Percentiles rank a stretch among this genome's conserved stretches.
These are phyloP conservation scores for Lachancea waltii DNA, from an alignment of 805 yeast genomes.

Conservation along the genomic window DNA sequence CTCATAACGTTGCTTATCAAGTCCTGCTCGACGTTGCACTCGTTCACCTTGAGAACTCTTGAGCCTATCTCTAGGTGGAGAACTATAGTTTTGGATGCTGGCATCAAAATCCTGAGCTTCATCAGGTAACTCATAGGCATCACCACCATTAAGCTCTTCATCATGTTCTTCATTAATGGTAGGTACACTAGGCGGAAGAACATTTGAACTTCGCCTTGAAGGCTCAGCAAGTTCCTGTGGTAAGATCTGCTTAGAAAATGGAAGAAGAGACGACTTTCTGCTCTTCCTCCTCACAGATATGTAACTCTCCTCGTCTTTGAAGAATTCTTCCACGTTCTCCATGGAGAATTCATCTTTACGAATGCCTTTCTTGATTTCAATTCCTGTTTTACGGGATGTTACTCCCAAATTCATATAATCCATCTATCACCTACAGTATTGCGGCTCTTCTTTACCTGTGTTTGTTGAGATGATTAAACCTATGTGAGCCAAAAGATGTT, in stretches of 20 bases:
- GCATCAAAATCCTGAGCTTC: background rate
- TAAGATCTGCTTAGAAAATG: background rate
- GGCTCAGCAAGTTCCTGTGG: slow-evolving; percentile 1
- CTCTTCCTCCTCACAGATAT: slow-evolving; percentile 14
- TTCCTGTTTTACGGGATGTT: slow-evolving; percentile 61
- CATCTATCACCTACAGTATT: slow-evolving; percentile 21
- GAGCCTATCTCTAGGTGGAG: too few relatives aligned
- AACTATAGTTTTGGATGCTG: too few relatives aligned
- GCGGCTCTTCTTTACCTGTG: background rate
- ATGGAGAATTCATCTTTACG: slow-evolving; percentile 52
- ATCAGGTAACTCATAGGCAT: too few relatives aligned
- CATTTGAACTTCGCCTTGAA: slow-evolving; percentile 5
- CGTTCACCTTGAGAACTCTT: slow-evolving; percentile 1
- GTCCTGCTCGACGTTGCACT: background rate
- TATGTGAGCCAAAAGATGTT: background rate
- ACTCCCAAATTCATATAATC: slow-evolving; percentile 46
- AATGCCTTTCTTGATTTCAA: slow-evolving; percentile 41
- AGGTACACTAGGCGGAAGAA: slow-evolving; percentile 4
- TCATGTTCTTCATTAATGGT: slow-evolving; percentile 4
- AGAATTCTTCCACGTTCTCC: slow-evolving; percentile 67
- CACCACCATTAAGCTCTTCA: slow-evolving; percentile 13
- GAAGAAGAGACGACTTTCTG: slow-evolving; percentile 20
- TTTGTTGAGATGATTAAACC: background rate
- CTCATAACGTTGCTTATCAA: slow-evolving; percentile 5
- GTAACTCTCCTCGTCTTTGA: slow-evolving; percentile 40